Conservation (phyloP, 73 alveolate genomes). For the Urostyla sp. region DNA sequence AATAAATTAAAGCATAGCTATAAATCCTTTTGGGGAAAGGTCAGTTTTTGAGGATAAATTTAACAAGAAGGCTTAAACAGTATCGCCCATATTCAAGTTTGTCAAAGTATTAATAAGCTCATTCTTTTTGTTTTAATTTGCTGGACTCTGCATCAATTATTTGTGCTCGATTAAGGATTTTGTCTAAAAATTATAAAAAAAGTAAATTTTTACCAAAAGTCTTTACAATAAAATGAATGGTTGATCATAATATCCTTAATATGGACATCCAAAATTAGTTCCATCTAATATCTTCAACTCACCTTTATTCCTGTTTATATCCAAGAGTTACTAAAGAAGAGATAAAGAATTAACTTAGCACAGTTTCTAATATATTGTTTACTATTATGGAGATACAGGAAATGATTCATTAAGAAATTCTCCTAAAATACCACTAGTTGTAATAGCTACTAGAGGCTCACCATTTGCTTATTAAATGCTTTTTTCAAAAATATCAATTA, state of each 20-base stretch:
- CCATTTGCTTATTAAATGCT: constrained; percentile 35
- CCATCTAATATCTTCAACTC: constrained; percentile 96
- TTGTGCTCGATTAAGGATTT: too few relatives aligned
- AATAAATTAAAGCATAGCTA: constrained; percentile 86
- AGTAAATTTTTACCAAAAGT: constrained; percentile 68
- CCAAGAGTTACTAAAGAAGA: constrained; percentile 63
- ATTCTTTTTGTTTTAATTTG: too few relatives aligned
- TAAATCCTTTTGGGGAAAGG: constrained; percentile 95
- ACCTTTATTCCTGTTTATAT: constrained; percentile 71
- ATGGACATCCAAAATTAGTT: constrained; percentile 93
- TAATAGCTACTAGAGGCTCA: constrained; percentile 69
- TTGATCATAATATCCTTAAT: constrained; percentile 89
- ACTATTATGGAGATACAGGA: constrained; percentile 52
- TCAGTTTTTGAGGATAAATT: constrained; percentile 88
- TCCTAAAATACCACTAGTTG: constrained; percentile 84
- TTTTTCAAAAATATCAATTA: constrained; percentile 81
- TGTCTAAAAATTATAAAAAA: too few relatives aligned
- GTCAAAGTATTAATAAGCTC: too few relatives aligned
- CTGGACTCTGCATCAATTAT: too few relatives aligned
- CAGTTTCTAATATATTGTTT: constrained; percentile 45
- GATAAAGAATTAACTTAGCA: constrained; percentile 44
- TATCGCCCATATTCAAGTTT: constrained; percentile 83
- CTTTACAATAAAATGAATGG: constrained; percentile 82
- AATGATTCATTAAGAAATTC: constrained; percentile 86
- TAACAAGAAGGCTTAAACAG: constrained; percentile 81